Conservation (phyloP, 192 early-diverging fungal genomes). For the Coemansia nantahalensis region DNA sequence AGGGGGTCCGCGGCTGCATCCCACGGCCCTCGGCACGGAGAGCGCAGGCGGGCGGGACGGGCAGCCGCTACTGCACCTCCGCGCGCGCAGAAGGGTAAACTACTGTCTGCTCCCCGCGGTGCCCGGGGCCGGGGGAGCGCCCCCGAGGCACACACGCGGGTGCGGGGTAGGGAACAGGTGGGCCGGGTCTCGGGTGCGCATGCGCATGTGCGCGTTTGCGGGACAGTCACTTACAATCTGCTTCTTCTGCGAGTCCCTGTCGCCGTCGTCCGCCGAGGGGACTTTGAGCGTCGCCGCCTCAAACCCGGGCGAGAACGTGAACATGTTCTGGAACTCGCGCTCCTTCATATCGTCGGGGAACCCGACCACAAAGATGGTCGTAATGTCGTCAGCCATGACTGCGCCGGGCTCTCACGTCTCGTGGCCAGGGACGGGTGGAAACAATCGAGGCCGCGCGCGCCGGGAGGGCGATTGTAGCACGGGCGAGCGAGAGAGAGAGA, state of each 20-base stretch:
- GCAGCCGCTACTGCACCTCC: too few relatives aligned
- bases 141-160: background rate
- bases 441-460: background rate
- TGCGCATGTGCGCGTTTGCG: background rate
- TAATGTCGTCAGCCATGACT: slow-evolving; percentile 78
- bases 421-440: background rate
- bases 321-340: slow-evolving; percentile 99
- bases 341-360: slow-evolving; percentile 99
- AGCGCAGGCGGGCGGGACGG: too few relatives aligned
- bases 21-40: too few relatives aligned
- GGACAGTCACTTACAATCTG: slow-evolving; percentile 75
- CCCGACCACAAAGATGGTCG: slow-evolving; percentile 99
- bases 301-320: slow-evolving; percentile 95
- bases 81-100: background rate
- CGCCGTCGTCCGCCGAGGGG: slow-evolving; percentile 61
- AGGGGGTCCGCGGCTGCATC: too few relatives aligned
- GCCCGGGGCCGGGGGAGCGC: too few relatives aligned
- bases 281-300: slow-evolving; percentile 97
- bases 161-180: background rate
- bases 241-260: slow-evolving; percentile 65
- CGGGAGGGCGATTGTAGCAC: too few relatives aligned
- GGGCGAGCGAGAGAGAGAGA: too few relatives aligned
- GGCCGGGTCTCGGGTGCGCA: background rate
- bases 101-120: background rate
- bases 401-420: background rate